A percentile compares a stretch with the other conserved stretches of the same genome.
These are phyloP conservation scores for Saccharomycopsis lassenensis DNA, from an alignment of 805 yeast species.

Conservation along the genomic window DNA sequence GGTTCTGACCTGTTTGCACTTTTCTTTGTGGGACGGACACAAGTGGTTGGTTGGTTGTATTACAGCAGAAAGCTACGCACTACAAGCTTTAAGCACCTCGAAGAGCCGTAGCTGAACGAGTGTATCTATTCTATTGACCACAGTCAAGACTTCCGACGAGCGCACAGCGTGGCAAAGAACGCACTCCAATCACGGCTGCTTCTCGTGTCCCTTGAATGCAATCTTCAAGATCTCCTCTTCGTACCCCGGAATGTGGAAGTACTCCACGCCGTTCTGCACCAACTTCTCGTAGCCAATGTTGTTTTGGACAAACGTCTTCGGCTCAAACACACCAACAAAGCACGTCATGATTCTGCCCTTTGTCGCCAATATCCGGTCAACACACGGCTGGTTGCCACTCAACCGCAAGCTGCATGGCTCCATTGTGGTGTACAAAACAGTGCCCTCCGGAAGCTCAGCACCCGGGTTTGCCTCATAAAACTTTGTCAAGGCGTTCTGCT, in stretches of 20 bases:
- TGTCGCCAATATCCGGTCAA: conserved; percentile 57
- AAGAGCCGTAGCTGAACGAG: too few species aligned
- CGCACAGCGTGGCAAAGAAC: too few species aligned
- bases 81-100: too few species aligned
- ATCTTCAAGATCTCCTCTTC: conserved; percentile 57
- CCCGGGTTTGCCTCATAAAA: conserved; percentile 31
- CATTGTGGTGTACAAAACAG: conserved; percentile 89
- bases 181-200: too few species aligned
- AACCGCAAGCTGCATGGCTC: conserved; percentile 88
- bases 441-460: conserved; percentile 52
- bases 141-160: too few species aligned
- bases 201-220: conserved; percentile 65
- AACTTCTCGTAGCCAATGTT: conserved; percentile 55
- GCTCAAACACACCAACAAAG: conserved; percentile 88
- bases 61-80: too few species aligned
- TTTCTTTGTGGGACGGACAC: too few species aligned
- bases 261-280: conserved; percentile 47
- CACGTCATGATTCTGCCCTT: conserved; percentile 48
- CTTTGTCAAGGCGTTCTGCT: conserved; percentile 84
- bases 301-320: conserved; percentile 73
- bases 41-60: too few species aligned
- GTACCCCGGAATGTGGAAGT: conserved; percentile 73
- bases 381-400: conserved; percentile 87
- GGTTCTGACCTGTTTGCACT: too few species aligned
- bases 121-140: too few species aligned